Base-by-base conservation (phyloP, 805 yeast species). In the Candida xiaguanensis region DNA sequence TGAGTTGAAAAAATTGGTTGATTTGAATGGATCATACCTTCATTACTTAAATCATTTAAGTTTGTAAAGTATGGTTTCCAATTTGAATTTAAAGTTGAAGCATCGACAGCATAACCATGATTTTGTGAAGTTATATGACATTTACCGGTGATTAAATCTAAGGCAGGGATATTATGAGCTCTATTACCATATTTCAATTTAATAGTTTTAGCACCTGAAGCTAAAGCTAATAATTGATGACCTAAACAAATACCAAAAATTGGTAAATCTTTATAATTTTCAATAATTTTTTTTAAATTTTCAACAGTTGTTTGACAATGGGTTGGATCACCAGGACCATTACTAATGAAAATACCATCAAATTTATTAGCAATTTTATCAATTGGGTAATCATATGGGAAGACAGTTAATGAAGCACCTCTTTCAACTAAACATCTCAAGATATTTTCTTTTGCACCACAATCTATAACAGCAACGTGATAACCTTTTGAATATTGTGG, bases 61-160 rank as follows among this genome's bases (percentile, higher is more conserved):
- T 93, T 93, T 51, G 90, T 77, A 60, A 93, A 93, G 63, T 82
- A 91, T 20, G 74, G 72, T 52, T 90, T 91, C 78, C 85, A 91
- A 40, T 82, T 87, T 9, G 74, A 54, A 40, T 83, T 81, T 53
- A 93, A 74, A 23, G 96, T 84, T 17, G 63, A 51, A 12, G 82
- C 82, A 58, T 90, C 96, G 34, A 95, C 98, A 7, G 98, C 99
- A 59, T 88, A 93, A 46, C 99, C 99, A 61, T 95, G 99, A 69
- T 93, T 93, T 72, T 93, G 99, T 19, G 98, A 91, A 9, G 99
- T 93, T 63, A 93, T 95, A 65, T 93, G 96, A 63, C 98, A 91
- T 59, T 85, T 82, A 42, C 98, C 97, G 23, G 95, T 85, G 39
- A 80, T 71, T 53, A 90, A 64, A 61, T 91, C 96, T 59, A 90